phyloP scores from a whole-genome alignment of 768 basidiomycete species.

The Mycena epipterygia region DNA sequence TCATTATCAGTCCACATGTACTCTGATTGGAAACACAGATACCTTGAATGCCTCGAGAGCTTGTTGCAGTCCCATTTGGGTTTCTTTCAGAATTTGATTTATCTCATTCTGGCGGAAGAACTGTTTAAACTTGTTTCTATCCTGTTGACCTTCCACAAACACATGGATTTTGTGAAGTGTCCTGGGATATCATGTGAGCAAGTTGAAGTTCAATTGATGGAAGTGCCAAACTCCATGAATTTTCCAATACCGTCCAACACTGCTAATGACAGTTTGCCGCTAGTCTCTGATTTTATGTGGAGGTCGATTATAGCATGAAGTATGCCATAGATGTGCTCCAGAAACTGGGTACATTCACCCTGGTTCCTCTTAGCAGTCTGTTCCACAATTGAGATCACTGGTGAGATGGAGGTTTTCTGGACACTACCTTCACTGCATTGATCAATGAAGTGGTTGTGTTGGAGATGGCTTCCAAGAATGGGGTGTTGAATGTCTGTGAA shows the following conservation, averaged over 20 bases:
- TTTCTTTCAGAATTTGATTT: neutral
- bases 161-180: neutral
- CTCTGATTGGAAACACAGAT: neutral
- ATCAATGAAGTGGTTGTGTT: neutral
- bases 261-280: neutral
- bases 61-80: neutral
- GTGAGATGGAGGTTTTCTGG: neutral
- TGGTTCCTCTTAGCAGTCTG: neutral
- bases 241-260: neutral
- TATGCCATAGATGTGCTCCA: neutral
- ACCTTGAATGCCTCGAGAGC: neutral
- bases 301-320: neutral
- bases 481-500: neutral
- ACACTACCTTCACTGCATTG: neutral
- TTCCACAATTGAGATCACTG: neutral
- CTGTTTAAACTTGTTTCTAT: neutral
- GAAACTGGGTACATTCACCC: neutral
- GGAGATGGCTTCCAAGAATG: neutral
- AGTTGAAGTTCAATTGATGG: too few species aligned
- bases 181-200: neutral
- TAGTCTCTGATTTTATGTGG: neutral
- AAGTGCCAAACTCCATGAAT: neutral
- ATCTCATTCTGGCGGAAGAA: neutral
- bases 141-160: neutral
- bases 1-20: neutral